These are phyloP conservation scores for Vaccinium corymbosum DNA, from an alignment of 148 eudicot species.

Conservation along the genomic window DNA sequence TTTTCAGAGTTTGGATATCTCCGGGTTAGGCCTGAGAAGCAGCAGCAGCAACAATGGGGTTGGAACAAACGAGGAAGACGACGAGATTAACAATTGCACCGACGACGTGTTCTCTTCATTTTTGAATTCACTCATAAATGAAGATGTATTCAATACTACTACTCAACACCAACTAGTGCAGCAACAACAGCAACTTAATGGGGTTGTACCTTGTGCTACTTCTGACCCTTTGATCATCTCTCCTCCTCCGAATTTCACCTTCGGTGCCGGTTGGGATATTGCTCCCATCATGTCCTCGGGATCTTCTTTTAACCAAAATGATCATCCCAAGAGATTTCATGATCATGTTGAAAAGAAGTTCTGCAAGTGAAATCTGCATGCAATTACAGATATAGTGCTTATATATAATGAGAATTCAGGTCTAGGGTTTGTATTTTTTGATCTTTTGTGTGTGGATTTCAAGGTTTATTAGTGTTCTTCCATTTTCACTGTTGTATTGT, in stretches of 20 bases:
- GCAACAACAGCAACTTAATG: constrained; percentile 20
- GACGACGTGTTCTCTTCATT: constrained; percentile 46
- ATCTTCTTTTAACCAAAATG: constrained; percentile 16
- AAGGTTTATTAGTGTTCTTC: background rate
- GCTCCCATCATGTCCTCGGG: constrained; percentile 29
- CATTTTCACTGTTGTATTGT: background rate
- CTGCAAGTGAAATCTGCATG: constrained; percentile 3
- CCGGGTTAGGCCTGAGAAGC: constrained; percentile 1
- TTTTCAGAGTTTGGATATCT: constrained; percentile 15
- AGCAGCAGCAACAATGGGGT: constrained; percentile 2
- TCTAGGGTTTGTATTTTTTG: background rate
- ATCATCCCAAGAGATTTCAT: constrained; percentile 9
- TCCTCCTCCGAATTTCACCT: constrained; percentile 13
- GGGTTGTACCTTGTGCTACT: background rate
- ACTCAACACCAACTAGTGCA: constrained; percentile 22
- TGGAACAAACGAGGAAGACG: constrained; percentile 4
- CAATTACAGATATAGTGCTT: background rate
- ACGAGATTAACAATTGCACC: constrained; percentile 12
- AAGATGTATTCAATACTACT: constrained; percentile 29
- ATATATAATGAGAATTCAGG: background rate
- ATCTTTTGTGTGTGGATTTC: background rate
- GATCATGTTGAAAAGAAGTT: constrained; percentile 9
- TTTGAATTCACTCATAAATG: constrained; percentile 45
- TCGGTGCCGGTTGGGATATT: constrained; percentile 30
- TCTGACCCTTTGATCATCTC: constrained; percentile 2